phyloP scores from a whole-genome alignment of 2,329 filamentous ascomycete genomes.

The Cladophialophora chaetospira region DNA sequence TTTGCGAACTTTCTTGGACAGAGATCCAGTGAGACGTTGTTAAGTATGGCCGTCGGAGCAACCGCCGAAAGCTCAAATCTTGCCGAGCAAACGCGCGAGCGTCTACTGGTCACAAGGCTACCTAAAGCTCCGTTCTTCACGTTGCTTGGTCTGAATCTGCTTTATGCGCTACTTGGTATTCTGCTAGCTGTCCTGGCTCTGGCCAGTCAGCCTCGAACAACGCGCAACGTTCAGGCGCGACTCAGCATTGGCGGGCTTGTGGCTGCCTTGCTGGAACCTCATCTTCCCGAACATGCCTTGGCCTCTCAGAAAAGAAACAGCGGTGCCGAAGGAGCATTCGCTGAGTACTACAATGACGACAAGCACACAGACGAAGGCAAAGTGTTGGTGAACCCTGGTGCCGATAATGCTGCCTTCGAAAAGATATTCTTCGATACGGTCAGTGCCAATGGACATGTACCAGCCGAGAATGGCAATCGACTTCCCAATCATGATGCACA shows the following conservation, averaged over 20 bases:
- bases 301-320: not conserved
- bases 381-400: not conserved
- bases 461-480: too few species aligned
- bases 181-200: not conserved
- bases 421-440: not conserved
- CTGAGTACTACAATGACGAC: not conserved
- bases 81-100: not conserved
- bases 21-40: not conserved
- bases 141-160: constrained; percentile 4
- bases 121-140: constrained; percentile 9
- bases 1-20: not conserved
- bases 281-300: not conserved
- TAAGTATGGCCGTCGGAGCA: not conserved
- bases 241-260: constrained; percentile 1
- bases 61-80: not conserved
- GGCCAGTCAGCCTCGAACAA: not conserved
- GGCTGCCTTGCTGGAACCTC: not conserved
- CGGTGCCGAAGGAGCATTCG: not conserved
- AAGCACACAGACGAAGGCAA: not conserved
- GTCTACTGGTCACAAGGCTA: constrained; percentile 2
- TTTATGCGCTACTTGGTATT: constrained; percentile 4
- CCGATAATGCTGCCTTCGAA: not conserved
- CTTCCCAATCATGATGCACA: not conserved
- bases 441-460: not conserved
- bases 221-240: not conserved